Percentiles rank a stretch among this genome's conserved stretches.
Evolutionary conservation across 148 eudicot species (phyloP).

Genomic region (Heliamphora exappendiculata): DNA sequence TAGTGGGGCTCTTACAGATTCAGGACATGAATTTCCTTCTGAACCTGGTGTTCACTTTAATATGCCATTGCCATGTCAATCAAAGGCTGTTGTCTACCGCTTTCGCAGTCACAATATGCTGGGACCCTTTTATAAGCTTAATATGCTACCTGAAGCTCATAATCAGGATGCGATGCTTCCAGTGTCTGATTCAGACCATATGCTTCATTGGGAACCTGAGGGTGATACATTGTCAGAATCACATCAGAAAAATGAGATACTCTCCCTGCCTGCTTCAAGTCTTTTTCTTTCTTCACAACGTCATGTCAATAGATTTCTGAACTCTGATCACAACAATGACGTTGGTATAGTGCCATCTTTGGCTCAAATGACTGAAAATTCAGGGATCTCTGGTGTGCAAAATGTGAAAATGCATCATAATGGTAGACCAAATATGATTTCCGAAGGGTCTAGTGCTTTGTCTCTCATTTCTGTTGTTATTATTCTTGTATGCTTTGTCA

Average conservation of each 20-base stretch:
- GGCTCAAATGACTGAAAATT: conserved; percentile 5
- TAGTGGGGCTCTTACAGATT: conserved; percentile 28
- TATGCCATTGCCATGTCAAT: conserved; percentile 62
- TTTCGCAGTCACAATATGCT: conserved; percentile 42
- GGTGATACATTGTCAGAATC: conserved; percentile 24
- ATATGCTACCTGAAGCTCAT: conserved; percentile 30
- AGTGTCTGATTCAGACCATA: conserved; percentile 17
- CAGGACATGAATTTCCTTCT: conserved; percentile 26
- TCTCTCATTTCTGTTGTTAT: conserved; percentile 25
- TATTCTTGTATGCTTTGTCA: conserved; percentile 23
- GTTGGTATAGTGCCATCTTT: conserved; percentile 15
- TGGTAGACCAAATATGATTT: conserved; percentile 18
- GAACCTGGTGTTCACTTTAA: conserved; percentile 40
- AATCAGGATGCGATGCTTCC: conserved; percentile 32
- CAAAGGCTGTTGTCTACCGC: conserved; percentile 55
- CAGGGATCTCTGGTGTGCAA: conserved; percentile 3
- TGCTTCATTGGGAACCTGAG: conserved; percentile 26
- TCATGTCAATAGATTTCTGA: conserved; percentile 7
- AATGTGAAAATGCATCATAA: conserved; percentile 14
- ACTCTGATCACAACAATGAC: conserved; percentile 13
- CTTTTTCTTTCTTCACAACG: conserved; percentile 21
- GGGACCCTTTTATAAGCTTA: conserved; percentile 33
- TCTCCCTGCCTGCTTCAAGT: conserved; percentile 18
- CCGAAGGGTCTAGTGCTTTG: conserved; percentile 20
- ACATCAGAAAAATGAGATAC: conserved; percentile 15